A percentile compares a stretch with the other conserved stretches of the same genome.
Conservation (phyloP, 495 filamentous ascomycete genomes). For the Aspergillus mulundensis region DNA sequence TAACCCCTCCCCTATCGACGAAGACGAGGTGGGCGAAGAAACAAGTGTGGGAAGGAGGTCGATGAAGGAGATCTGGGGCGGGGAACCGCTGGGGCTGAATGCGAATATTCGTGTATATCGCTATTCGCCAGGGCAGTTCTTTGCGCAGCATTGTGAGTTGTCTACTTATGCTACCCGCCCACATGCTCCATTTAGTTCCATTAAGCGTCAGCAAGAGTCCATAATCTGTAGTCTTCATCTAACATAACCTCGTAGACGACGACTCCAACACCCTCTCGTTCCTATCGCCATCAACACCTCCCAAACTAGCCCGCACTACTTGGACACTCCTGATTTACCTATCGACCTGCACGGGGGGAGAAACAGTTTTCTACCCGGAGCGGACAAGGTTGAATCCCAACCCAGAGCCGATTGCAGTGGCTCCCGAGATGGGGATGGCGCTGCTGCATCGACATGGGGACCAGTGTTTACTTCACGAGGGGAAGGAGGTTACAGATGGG, state of each 20-base stretch:
- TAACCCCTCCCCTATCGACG: conserved; percentile 38
- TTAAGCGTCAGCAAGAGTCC: neutral
- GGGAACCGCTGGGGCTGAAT: conserved; percentile 80
- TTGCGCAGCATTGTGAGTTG: conserved; percentile 77
- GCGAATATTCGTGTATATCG: conserved; percentile 88
- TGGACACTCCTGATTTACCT: conserved; percentile 93
- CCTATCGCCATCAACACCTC: conserved; percentile 28
- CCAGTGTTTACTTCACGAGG: conserved; percentile 88
- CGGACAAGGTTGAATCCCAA: conserved; percentile 47
- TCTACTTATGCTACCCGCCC: neutral
- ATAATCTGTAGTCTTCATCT: neutral
- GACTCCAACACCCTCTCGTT: conserved; percentile 68
- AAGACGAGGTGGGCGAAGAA: conserved; percentile 24
- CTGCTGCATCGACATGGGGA: conserved; percentile 86
- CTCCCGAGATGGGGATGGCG: conserved; percentile 74
- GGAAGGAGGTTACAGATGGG: conserved; percentile 68
- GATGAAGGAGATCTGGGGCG: conserved; percentile 61
- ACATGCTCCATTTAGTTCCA: neutral
- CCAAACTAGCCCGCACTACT: conserved; percentile 65
- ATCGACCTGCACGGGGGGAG: conserved; percentile 73
- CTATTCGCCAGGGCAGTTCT: conserved; percentile 84
- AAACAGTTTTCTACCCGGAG: conserved; percentile 88
- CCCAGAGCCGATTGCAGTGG: conserved; percentile 61
- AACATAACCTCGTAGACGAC: conserved; percentile 54
- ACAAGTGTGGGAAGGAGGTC: conserved; percentile 42